Evolutionary conservation across 352 stramenopile genomes (phyloP), one percentile per base, ranked within the genome.

Genomic region (Phytopythium litorale): DNA sequence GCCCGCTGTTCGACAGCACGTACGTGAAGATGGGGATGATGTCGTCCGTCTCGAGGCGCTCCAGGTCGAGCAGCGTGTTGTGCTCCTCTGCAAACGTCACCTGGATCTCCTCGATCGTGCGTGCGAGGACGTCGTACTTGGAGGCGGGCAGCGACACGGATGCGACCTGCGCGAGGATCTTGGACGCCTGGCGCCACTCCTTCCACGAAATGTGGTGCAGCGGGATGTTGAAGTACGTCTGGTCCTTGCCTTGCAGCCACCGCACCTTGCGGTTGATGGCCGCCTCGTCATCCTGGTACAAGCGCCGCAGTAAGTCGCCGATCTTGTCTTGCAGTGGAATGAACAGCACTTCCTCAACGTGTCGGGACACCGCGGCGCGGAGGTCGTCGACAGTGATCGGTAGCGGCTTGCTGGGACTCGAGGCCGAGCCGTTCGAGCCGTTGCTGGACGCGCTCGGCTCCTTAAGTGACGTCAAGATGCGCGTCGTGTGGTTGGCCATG

Each of bases 221-320:
- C 3, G 87, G 85, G 35, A 96, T 96, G 55, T 94, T 92, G 63
- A 92, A 96, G 60, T 94, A 94, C 58, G 84, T 89, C 38, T 96
- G 87, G 60, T 96, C 86, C 72, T 96, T 96, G n/a, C 87, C 86
- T 67, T 94, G 87, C 12, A 96, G 70, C 85, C 86, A 96, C n/a
- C 84, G 74, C 11, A 96, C 73, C 57, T 94, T 94, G 12, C 85
- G 82, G 64, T 92, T 94, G 56, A 96, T 79, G 8, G 75, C 73
- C 0, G 83, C 70, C 32, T 96, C 87, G 54, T 94, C 87, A 54
- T 92, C 85, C 11, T 87, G 75, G 60, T 88, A 89, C 5, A 74
- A 63, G 8, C 81, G 82, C 15, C 79, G 83, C 38, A 96, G 42
- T 9, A 84, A 78, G 0, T 54, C 56, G 28, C 81, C 75, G 25